A percentile compares a stretch with the other conserved stretches of the same genome.
phyloP scores from a whole-genome alignment of 257 asterid species.

The Solanum microdontum region DNA sequence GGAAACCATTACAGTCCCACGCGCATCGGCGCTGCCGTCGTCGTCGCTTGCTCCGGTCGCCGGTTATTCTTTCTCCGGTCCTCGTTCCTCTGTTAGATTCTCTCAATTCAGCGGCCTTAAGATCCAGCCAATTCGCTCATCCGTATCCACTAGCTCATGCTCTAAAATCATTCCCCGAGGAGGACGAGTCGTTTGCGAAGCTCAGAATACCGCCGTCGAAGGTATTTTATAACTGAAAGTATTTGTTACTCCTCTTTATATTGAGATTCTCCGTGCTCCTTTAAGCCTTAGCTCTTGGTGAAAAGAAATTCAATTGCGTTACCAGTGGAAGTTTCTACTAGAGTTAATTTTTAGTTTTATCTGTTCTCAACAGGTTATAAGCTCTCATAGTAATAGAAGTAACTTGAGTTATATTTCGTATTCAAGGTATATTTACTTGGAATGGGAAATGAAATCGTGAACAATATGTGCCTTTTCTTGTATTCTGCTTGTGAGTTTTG shows the following conservation, averaged over 20 bases:
- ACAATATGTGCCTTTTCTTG: not conserved
- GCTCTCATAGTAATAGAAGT: not conserved
- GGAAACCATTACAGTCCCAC: slow-evolving; percentile 61
- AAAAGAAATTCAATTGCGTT: not conserved
- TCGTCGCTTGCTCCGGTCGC: slow-evolving; percentile 35
- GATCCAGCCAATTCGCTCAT: slow-evolving; percentile 44
- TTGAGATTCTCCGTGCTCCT: not conserved
- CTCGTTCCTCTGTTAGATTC: slow-evolving; percentile 37
- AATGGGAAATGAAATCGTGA: not conserved
- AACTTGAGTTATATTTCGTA: not conserved
- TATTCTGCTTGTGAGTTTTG: not conserved
- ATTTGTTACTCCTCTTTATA: not conserved
- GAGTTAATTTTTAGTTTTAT: not conserved
- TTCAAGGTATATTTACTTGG: not conserved
- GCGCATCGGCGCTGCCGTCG: slow-evolving; percentile 46
- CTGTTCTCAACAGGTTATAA: not conserved
- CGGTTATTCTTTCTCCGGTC: slow-evolving; percentile 18
- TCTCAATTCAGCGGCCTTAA: slow-evolving; percentile 51
- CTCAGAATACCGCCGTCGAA: slow-evolving; percentile 55
- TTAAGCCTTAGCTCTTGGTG: not conserved
- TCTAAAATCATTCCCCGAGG: slow-evolving; percentile 31
- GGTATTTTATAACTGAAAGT: slow-evolving; percentile 17
- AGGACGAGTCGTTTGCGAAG: slow-evolving; percentile 63
- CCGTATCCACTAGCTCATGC: slow-evolving; percentile 23
- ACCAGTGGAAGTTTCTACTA: not conserved